Conservation (phyloP, 2,329 filamentous ascomycete genomes). For the Plenodomus tracheiphilus region DNA sequence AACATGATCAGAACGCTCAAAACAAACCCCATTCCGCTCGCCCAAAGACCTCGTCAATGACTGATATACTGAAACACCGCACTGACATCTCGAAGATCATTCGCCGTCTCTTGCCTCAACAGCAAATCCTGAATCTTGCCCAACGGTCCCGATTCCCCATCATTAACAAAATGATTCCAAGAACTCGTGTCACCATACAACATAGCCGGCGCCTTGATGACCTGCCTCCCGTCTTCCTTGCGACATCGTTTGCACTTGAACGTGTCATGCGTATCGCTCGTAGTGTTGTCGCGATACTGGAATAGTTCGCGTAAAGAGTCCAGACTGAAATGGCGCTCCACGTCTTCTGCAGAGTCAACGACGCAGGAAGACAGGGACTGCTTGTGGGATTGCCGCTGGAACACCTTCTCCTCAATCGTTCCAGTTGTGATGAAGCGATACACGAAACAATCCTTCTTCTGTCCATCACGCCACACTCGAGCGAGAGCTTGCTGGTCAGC, state of each 20-base stretch:
- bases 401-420: constrained; percentile 98
- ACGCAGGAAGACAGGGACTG: constrained; percentile 95
- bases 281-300: constrained; percentile 83
- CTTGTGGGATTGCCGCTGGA: constrained; percentile 97
- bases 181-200: constrained; percentile 96
- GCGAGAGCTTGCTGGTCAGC: constrained; percentile 96
- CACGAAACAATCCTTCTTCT: constrained; percentile 99
- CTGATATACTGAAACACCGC: constrained; percentile 99
- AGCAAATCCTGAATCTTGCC: constrained; percentile 87
- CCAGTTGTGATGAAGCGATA: constrained; percentile 99
- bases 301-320: constrained; percentile 92
- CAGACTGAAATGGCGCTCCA: constrained; percentile 92
- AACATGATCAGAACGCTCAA: background rate
- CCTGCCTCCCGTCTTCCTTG: constrained; percentile 79
- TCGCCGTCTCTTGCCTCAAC: constrained; percentile 79
- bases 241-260: constrained; percentile 97
- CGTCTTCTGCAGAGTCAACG: constrained; percentile 94
- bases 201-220: constrained; percentile 90
- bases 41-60: constrained; percentile 56
- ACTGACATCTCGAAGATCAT: constrained; percentile 71
- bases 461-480: constrained; percentile 96
- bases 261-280: constrained; percentile 93
- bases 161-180: constrained; percentile 98
- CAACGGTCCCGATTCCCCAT: constrained; percentile 66
- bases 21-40: background rate